Conservation (phyloP, 139 green algal species). For the Ettlia oleoabundans region DNA sequence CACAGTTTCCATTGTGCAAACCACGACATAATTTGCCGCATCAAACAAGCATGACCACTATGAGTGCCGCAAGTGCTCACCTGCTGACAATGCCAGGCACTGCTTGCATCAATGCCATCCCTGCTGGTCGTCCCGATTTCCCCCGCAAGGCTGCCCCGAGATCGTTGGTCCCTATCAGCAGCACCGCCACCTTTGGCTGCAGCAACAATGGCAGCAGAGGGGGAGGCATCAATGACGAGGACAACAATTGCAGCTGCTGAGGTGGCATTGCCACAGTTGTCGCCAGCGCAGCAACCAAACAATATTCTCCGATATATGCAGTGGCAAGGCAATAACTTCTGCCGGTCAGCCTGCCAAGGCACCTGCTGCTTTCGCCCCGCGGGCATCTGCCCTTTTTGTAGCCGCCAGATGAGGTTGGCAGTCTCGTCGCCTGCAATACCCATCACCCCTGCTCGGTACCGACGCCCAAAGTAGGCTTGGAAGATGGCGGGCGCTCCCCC, state of each 20-base stretch:
- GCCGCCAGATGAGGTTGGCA: not conserved
- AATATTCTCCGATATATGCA: too few relatives aligned
- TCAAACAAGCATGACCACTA: not conserved
- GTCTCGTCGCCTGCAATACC: not conserved
- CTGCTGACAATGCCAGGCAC: slow-evolving; percentile 2
- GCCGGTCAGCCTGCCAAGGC: too few relatives aligned
- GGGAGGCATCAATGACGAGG: not conserved
- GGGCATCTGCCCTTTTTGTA: not conserved
- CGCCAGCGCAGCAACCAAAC: too few relatives aligned
- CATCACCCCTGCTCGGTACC: not conserved
- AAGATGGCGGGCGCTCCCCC: not conserved
- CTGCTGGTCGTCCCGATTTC: slow-evolving; percentile 4
- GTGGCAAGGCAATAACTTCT: too few relatives aligned
- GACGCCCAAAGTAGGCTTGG: not conserved
- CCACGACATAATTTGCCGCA: not conserved
- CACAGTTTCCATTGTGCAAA: not conserved
- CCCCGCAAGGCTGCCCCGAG: slow-evolving; percentile 23
- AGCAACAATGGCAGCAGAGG: too few relatives aligned
- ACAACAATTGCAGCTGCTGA: not conserved
- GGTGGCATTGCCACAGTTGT: too few relatives aligned
- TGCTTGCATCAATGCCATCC: slow-evolving; percentile 10
- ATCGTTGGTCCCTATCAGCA: slow-evolving; percentile 65
- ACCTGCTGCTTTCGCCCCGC: too few relatives aligned
- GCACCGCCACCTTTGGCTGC: slow-evolving; percentile 24
- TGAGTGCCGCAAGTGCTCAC: not conserved